phyloP scores from a whole-genome alignment of 1,284 basidiomycete species.

The Dichomitus squalens region DNA sequence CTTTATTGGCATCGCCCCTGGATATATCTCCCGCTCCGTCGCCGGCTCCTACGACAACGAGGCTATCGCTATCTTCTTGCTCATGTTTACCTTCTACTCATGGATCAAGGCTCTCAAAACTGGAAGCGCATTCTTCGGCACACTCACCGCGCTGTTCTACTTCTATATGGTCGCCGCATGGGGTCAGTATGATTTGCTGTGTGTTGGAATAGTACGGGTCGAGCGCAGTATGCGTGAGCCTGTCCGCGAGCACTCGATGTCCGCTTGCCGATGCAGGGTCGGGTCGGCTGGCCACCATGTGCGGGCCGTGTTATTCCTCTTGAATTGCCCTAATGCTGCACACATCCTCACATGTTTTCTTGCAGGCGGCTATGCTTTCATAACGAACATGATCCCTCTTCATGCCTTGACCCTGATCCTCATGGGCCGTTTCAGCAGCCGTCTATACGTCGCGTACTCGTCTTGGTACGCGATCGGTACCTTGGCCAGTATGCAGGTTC shows the following conservation, averaged over 20 bases:
- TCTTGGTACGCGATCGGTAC: conserved; percentile 99
- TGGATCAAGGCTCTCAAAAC: conserved; percentile 98
- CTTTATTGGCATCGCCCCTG: conserved; percentile 97
- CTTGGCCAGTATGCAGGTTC: conserved; percentile 97
- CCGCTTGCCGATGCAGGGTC: not conserved
- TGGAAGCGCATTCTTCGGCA: conserved; percentile 92
- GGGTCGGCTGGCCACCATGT: not conserved
- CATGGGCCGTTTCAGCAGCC: conserved; percentile 95
- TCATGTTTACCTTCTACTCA: conserved; percentile 98
- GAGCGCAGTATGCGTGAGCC: not conserved
- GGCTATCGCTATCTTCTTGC: conserved; percentile 99
- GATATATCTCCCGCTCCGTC: conserved; percentile 98
- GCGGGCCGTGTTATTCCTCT: not conserved
- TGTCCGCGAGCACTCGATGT: no score
- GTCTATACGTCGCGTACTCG: conserved; percentile 95
- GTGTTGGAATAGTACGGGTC: not conserved
- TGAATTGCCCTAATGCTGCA: not conserved
- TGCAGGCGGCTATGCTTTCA: conserved; percentile 95
- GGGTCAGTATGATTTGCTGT: conserved; percentile 59
- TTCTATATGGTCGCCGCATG: conserved; percentile 99
- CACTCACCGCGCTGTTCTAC: conserved; percentile 93
- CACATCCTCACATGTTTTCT: conserved; percentile 1
- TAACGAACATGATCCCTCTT: conserved; percentile 99
- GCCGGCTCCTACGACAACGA: conserved; percentile 99
- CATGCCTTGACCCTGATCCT: conserved; percentile 92